Conservation (phyloP, 805 yeast species). For the Candida taoyuanica region DNA sequence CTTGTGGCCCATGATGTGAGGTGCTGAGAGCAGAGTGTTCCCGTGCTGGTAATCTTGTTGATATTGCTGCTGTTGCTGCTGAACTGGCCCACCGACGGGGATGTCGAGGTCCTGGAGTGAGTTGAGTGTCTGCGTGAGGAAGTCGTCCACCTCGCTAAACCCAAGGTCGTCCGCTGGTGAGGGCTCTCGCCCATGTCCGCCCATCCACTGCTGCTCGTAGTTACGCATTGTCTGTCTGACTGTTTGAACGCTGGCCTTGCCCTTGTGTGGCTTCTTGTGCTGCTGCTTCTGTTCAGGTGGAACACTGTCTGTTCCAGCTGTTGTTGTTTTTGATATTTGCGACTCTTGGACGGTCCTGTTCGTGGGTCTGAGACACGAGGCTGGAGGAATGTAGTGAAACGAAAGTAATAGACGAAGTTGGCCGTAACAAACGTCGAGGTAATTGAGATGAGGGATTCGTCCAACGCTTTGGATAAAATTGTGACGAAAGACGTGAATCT, state of each 20-base stretch:
- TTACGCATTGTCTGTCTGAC: constrained; percentile 7
- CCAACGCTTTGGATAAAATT: too few relatives aligned
- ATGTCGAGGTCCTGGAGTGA: constrained; percentile 61
- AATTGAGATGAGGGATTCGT: too few relatives aligned
- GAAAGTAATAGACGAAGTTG: too few relatives aligned
- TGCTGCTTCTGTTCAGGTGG: neutral
- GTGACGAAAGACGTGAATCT: too few relatives aligned
- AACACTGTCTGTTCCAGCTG: too few relatives aligned
- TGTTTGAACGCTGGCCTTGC: neutral
- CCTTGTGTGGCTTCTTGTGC: neutral
- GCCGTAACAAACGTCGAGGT: too few relatives aligned
- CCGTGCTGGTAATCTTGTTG: constrained; percentile 1
- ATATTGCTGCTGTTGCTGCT: constrained; percentile 10
- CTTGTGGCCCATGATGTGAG: constrained; percentile 36
- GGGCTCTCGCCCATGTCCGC: constrained; percentile 1
- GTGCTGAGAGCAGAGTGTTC: constrained; percentile 1
- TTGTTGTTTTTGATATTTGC: too few relatives aligned
- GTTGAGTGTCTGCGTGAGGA: constrained; percentile 51
- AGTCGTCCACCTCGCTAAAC: constrained; percentile 35
- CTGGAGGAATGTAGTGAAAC: too few relatives aligned
- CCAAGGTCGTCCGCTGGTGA: constrained; percentile 13
- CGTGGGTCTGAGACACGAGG: too few relatives aligned
- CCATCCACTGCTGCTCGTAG: constrained; percentile 14
- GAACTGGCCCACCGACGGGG: constrained; percentile 35
- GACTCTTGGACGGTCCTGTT: too few relatives aligned